Percentiles rank a stretch among this genome's conserved stretches.
Evolutionary conservation across 2,329 filamentous ascomycete species (phyloP).

Genomic region (Diaporthe destruens): DNA sequence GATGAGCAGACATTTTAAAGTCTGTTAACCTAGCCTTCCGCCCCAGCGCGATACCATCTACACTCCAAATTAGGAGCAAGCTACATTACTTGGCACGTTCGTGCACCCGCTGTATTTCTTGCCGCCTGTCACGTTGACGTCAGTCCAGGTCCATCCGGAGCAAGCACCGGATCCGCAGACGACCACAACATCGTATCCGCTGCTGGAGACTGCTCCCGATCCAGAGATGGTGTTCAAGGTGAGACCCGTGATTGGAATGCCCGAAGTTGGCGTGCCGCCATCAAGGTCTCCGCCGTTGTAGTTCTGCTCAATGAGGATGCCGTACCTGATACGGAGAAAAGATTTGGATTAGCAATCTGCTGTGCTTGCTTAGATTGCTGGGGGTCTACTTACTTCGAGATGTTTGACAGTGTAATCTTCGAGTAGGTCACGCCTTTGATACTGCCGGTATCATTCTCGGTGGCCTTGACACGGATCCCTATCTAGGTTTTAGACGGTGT

Average conservation of each 20-base stretch:
- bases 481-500: background rate
- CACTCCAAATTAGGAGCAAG: slow-evolving; percentile 14
- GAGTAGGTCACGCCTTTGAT: slow-evolving; percentile 40
- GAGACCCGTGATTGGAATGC: slow-evolving; percentile 41
- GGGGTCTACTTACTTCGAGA: slow-evolving; percentile 33
- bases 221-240: slow-evolving; percentile 37
- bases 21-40: too few relatives aligned
- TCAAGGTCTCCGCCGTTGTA: slow-evolving; percentile 40
- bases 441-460: slow-evolving; percentile 36
- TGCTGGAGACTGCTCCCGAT: slow-evolving; percentile 32
- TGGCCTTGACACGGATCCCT: slow-evolving; percentile 41
- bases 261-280: slow-evolving; percentile 35
- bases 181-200: slow-evolving; percentile 40
- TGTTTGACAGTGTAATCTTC: slow-evolving; percentile 37
- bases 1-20: too few relatives aligned
- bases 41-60: background rate
- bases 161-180: slow-evolving; percentile 36
- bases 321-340: slow-evolving; percentile 21
- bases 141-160: slow-evolving; percentile 40
- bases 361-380: background rate
- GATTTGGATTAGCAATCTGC: background rate
- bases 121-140: slow-evolving; percentile 38
- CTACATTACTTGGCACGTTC: slow-evolving; percentile 34
- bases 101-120: slow-evolving; percentile 34
- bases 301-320: slow-evolving; percentile 42